Conservation (phyloP, 352 stramenopile genomes). For the Phytophthora capsici region DNA sequence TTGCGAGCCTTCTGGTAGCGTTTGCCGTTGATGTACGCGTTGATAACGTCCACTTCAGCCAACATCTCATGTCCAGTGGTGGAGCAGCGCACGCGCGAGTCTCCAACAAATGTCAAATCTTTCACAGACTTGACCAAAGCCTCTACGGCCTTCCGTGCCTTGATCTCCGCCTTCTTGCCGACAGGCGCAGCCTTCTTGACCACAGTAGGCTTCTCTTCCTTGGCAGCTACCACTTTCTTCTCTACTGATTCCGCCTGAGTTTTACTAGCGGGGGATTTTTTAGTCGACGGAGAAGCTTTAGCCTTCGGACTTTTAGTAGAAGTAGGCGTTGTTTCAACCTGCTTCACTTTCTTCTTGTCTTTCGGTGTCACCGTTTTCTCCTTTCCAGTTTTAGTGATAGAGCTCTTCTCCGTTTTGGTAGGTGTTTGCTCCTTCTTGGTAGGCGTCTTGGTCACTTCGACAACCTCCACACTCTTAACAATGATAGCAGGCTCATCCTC, state of each 20-base stretch:
- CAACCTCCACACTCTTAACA: constrained; percentile 8
- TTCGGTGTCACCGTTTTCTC: constrained; percentile 8
- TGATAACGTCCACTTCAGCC: constrained; percentile 59
- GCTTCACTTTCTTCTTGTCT: constrained; percentile 27
- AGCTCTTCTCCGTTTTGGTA: constrained; percentile 13
- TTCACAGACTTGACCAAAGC: constrained; percentile 45
- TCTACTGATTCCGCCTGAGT: constrained; percentile 12
- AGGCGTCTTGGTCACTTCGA: not conserved
- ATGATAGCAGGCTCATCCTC: constrained; percentile 22
- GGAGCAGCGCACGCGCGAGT: constrained; percentile 61
- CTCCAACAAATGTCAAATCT: constrained; percentile 54
- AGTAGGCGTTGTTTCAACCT: constrained; percentile 8
- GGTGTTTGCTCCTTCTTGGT: constrained; percentile 19
- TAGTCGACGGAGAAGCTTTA: constrained; percentile 11
- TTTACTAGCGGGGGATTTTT: constrained; percentile 23
- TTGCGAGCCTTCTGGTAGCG: constrained; percentile 57
- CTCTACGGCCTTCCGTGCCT: constrained; percentile 40
- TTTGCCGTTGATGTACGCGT: constrained; percentile 60
- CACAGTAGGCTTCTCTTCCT: constrained; percentile 3
- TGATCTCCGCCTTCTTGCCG: constrained; percentile 31
- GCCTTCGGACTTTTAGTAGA: constrained; percentile 15
- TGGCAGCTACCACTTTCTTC: constrained; percentile 4
- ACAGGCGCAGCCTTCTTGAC: constrained; percentile 17
- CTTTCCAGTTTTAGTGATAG: not conserved
- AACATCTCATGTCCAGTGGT: constrained; percentile 77